Conservation (phyloP, 2,329 filamentous ascomycete genomes). For the Claviceps spartinae region DNA sequence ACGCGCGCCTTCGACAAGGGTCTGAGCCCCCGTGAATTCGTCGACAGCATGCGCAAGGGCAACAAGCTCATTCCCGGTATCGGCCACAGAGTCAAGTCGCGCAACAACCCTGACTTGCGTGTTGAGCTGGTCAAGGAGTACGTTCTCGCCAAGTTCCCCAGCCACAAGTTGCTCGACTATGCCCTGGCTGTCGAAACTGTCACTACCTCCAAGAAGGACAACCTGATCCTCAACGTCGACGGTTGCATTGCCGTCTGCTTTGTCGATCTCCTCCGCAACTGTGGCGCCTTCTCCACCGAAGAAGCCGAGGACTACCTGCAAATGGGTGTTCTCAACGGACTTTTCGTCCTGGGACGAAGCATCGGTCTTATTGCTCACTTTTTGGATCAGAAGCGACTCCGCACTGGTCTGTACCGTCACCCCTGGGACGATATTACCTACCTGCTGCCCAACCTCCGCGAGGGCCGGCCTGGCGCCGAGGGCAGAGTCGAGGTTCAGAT, state of each 20-base stretch:
- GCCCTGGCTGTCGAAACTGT: slow-evolving; percentile 95
- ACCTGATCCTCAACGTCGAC: slow-evolving; percentile 98
- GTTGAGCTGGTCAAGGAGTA: slow-evolving; percentile 99
- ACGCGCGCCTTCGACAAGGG: slow-evolving; percentile 97
- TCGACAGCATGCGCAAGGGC: slow-evolving; percentile 97
- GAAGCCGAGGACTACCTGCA: slow-evolving; percentile 97
- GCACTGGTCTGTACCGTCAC: slow-evolving; percentile 96
- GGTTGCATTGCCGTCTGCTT: slow-evolving; percentile 98
- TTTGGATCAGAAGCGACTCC: slow-evolving; percentile 98
- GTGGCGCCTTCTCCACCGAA: slow-evolving; percentile 87
- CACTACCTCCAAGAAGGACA: slow-evolving; percentile 99
- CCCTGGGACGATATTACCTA: slow-evolving; percentile 99
- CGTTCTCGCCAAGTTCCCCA: slow-evolving; percentile 93
- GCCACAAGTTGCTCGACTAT: slow-evolving; percentile 96
- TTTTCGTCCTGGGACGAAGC: slow-evolving; percentile 91
- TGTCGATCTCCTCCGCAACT: slow-evolving; percentile 93
- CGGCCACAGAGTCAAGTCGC: slow-evolving; percentile 97
- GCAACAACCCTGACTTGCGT: slow-evolving; percentile 99
- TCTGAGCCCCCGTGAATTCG: slow-evolving; percentile 94
- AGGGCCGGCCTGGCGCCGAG: slow-evolving; percentile 60
- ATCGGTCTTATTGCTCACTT: slow-evolving; percentile 99
- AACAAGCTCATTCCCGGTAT: slow-evolving; percentile 99
- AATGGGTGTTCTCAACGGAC: slow-evolving; percentile 98
- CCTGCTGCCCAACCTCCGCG: slow-evolving; percentile 67
- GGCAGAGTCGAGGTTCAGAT: slow-evolving; percentile 83